A percentile compares a stretch with the other conserved stretches of the same genome.
These are phyloP conservation scores for Blastocladiella britannica DNA, from an alignment of 192 early-diverging fungal species.

Conservation along the genomic window DNA sequence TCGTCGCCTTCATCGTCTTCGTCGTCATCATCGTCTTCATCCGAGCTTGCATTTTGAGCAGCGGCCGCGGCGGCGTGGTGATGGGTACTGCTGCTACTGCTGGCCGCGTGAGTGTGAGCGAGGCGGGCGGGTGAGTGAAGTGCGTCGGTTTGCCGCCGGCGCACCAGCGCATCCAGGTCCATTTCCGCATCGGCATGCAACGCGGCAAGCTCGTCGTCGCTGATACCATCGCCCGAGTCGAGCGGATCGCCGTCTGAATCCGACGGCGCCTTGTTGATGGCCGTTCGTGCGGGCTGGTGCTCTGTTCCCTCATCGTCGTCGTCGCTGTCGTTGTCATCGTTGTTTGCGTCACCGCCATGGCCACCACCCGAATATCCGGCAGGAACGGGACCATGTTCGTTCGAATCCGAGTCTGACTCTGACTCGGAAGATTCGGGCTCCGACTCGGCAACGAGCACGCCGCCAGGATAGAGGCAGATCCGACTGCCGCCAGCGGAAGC, in stretches of 20 bases:
- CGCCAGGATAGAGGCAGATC: background rate
- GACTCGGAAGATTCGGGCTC: background rate
- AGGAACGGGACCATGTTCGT: background rate
- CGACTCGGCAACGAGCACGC: background rate
- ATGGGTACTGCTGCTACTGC: too few relatives aligned
- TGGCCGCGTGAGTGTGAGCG: too few relatives aligned
- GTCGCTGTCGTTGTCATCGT: background rate
- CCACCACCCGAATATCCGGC: background rate
- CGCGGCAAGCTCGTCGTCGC: background rate
- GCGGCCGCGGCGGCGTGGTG: too few relatives aligned
- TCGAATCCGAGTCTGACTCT: background rate
- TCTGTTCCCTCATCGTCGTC: background rate
- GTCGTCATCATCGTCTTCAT: background rate
- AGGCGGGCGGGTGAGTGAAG: too few relatives aligned
- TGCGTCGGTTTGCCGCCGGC: too few relatives aligned
- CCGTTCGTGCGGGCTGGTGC: background rate
- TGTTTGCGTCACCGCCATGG: background rate
- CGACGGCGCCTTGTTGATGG: too few relatives aligned
- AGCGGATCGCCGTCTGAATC: background rate
- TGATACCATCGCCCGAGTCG: background rate
- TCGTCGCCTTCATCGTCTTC: background rate
- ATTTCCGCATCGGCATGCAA: background rate
- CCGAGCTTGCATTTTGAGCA: background rate
- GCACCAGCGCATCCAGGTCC: too few relatives aligned
- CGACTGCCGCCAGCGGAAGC: too few relatives aligned